Percentiles rank a stretch among this genome's conserved stretches.
phyloP scores from a whole-genome alignment of 805 yeast species.

The Vanderwaltozyma tropicalis region DNA sequence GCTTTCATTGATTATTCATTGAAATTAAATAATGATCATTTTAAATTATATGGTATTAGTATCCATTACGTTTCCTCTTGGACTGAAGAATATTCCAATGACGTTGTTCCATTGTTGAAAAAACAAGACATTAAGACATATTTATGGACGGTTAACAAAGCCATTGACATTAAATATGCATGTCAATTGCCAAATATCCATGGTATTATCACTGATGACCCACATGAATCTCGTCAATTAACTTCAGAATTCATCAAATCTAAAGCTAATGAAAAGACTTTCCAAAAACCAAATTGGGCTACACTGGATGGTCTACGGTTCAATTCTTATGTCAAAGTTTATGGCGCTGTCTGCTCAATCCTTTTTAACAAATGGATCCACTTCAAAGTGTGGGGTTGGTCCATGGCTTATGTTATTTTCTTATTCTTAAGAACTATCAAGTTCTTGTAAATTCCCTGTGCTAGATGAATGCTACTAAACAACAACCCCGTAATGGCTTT shows the following conservation, averaged over 20 bases:
- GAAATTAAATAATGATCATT: slow-evolving; percentile 31
- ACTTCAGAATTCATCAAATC: slow-evolving; percentile 3
- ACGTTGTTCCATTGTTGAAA: slow-evolving; percentile 24
- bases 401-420: slow-evolving; percentile 15
- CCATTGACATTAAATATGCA: slow-evolving; percentile 21
- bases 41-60: slow-evolving; percentile 50
- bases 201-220: slow-evolving; percentile 27
- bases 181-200: slow-evolving; percentile 20
- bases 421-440: slow-evolving; percentile 11
- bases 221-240: slow-evolving; percentile 13
- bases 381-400: slow-evolving; percentile 13
- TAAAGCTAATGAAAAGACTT: slow-evolving; percentile 1
- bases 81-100: slow-evolving; percentile 29
- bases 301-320: slow-evolving; percentile 21
- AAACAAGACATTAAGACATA: slow-evolving; percentile 31
- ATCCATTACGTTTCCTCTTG: slow-evolving; percentile 35
- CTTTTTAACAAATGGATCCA: slow-evolving; percentile 21
- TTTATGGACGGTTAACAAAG: slow-evolving; percentile 44
- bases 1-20: slow-evolving; percentile 30
- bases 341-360: slow-evolving; percentile 11
- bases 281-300: slow-evolving; percentile 10
- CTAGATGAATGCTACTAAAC: too few species aligned
- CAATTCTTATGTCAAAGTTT: slow-evolving; percentile 11
- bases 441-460: slow-evolving; percentile 9
- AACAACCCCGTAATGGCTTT: too few species aligned